Percentiles rank a stretch among this genome's conserved stretches.
Conservation (phyloP, 2,329 filamentous ascomycete genomes). For the Ploettnerulaceae sp. region DNA sequence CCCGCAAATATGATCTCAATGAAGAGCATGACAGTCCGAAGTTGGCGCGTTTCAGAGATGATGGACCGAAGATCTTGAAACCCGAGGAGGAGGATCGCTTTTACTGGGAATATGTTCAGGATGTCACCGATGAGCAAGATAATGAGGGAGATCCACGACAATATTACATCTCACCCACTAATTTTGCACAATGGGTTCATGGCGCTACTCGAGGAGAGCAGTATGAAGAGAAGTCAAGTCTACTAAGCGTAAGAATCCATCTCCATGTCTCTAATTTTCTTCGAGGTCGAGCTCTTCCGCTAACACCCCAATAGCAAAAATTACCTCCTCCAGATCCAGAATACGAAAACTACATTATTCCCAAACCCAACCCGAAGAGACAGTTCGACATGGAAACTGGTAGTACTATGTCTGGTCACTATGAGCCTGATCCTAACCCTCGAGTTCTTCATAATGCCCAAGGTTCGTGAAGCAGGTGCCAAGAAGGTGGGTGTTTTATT, state of each 20-base stretch:
- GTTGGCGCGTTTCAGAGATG: background rate
- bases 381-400: constrained; percentile 30
- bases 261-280: background rate
- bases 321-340: constrained; percentile 7
- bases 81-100: constrained; percentile 18
- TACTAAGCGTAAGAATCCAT: constrained; percentile 20
- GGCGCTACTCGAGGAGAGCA: constrained; percentile 27
- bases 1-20: background rate
- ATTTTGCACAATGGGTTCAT: constrained; percentile 39
- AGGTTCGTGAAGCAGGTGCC: no score
- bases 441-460: constrained; percentile 18
- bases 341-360: background rate
- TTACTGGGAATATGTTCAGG: constrained; percentile 23
- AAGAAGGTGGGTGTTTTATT: no score
- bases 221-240: constrained; percentile 23
- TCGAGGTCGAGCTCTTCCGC: background rate
- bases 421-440: constrained; percentile 14
- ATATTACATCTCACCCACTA: constrained; percentile 39
- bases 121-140: constrained; percentile 40
- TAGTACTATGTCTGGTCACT: constrained; percentile 20
- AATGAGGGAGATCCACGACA: constrained; percentile 38
- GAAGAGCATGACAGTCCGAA: constrained; percentile 11
- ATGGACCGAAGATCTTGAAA: constrained; percentile 19
- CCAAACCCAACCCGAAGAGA: background rate
- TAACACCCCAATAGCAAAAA: background rate